These are phyloP conservation scores for Xylaria venustula DNA, from an alignment of 495 filamentous ascomycete species.

Conservation along the genomic window DNA sequence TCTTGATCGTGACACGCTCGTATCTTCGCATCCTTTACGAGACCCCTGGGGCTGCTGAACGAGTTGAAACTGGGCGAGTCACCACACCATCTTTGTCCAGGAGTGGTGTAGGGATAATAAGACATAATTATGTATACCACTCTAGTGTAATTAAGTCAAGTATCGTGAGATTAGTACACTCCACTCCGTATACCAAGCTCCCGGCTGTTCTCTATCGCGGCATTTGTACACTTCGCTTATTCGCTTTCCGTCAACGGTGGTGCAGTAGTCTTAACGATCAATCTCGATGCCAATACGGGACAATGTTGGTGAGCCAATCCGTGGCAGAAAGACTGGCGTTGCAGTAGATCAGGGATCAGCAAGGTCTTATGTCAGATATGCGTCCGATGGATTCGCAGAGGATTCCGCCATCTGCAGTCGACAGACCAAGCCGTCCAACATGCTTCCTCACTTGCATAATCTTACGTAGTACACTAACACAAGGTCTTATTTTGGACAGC, in stretches of 20 bases:
- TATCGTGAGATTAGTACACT: constrained; percentile 4
- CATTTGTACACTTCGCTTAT: not conserved
- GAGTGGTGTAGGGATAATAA: not conserved
- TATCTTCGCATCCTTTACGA: not conserved
- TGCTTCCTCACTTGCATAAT: constrained; percentile 5
- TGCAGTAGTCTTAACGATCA: not conserved
- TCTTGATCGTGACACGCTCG: not conserved
- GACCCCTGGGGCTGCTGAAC: not conserved
- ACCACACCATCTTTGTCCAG: not conserved
- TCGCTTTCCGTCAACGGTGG: not conserved
- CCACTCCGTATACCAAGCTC: not conserved
- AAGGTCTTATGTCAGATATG: not conserved
- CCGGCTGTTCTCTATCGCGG: not conserved
- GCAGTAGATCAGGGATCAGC: no score
- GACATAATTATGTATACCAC: not conserved
- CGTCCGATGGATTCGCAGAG: not conserved
- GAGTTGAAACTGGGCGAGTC: not conserved
- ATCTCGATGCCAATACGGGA: not conserved
- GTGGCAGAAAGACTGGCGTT: not conserved
- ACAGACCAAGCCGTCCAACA: not conserved
- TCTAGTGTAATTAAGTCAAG: not conserved
- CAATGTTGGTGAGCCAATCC: not conserved
- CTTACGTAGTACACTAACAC: not conserved
- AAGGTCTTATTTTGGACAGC: not conserved
- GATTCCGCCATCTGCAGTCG: not conserved